phyloP scores from a whole-genome alignment of 768 basidiomycete species.

The Mycena galopus region DNA sequence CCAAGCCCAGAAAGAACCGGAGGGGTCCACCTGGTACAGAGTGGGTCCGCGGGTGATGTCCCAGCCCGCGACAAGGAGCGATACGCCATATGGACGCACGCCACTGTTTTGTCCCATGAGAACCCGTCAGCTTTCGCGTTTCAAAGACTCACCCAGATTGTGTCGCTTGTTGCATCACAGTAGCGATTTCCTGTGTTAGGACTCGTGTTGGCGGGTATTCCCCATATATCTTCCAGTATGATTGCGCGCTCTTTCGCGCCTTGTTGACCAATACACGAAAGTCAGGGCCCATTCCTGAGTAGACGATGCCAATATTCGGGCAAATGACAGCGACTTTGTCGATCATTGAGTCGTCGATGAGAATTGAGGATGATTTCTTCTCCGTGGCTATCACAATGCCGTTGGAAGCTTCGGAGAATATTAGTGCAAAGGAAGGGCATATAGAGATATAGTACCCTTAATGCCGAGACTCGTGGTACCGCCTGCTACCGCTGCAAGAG shows the following conservation, averaged over 20 bases:
- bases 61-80: constrained; percentile 96
- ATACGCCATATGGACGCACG: constrained; percentile 99
- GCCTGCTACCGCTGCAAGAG: constrained; percentile 93
- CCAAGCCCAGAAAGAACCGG: constrained; percentile 99
- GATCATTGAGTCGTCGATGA: constrained; percentile 97
- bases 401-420: constrained; percentile 81
- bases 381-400: constrained; percentile 99
- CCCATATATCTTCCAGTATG: constrained; percentile 99
- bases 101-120: constrained; percentile 72
- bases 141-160: constrained; percentile 86
- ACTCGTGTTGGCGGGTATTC: constrained; percentile 98
- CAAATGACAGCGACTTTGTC: constrained; percentile 98
- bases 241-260: constrained; percentile 97
- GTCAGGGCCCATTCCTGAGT: constrained; percentile 99
- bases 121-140: constrained; percentile 37
- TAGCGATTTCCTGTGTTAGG: constrained; percentile 96
- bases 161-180: constrained; percentile 98
- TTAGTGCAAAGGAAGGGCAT: constrained; percentile 32
- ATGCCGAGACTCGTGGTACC: constrained; percentile 98
- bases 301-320: constrained; percentile 99
- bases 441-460: constrained; percentile 75
- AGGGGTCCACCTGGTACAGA: constrained; percentile 99
- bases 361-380: constrained; percentile 98
- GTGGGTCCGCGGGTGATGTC: constrained; percentile 94
- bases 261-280: constrained; percentile 94